Conservation (phyloP, 768 basidiomycete genomes). For the Mrakia frigida region DNA sequence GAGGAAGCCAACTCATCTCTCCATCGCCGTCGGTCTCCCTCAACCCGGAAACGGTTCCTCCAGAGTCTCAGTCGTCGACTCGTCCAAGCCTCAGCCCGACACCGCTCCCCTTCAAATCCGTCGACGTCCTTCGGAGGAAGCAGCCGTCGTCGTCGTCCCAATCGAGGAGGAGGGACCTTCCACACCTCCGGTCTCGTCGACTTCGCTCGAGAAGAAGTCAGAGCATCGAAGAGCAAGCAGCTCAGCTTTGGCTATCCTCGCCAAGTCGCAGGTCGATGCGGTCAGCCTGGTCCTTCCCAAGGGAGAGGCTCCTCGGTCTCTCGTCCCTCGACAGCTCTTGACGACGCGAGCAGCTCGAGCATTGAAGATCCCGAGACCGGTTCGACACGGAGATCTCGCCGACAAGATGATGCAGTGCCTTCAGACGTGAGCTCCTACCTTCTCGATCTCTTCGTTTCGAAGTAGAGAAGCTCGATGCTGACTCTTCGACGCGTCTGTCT, state of each 20-base stretch:
- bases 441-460: not conserved
- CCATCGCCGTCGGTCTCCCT: constrained; percentile 5
- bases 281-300: not conserved
- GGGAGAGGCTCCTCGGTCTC: no score
- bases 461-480: not conserved
- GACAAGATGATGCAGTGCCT: constrained; percentile 27
- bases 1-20: not conserved
- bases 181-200: not conserved
- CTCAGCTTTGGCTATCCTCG: not conserved
- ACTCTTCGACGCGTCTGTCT: not conserved
- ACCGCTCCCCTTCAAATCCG: constrained; percentile 5
- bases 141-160: not conserved
- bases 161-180: not conserved
- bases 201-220: not conserved
- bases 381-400: constrained; percentile 6
- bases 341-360: constrained; percentile 1
- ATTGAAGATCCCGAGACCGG: not conserved
- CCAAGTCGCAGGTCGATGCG: not conserved
- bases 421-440: not conserved
- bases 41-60: not conserved
- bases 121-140: not conserved
- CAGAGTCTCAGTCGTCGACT: not conserved
- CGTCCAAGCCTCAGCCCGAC: not conserved
- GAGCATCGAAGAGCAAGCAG: not conserved
- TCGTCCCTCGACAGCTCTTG: not conserved